Base-by-base conservation (phyloP, 768 basidiomycete genomes). In the Coprinopsis marcescibilis region DNA sequence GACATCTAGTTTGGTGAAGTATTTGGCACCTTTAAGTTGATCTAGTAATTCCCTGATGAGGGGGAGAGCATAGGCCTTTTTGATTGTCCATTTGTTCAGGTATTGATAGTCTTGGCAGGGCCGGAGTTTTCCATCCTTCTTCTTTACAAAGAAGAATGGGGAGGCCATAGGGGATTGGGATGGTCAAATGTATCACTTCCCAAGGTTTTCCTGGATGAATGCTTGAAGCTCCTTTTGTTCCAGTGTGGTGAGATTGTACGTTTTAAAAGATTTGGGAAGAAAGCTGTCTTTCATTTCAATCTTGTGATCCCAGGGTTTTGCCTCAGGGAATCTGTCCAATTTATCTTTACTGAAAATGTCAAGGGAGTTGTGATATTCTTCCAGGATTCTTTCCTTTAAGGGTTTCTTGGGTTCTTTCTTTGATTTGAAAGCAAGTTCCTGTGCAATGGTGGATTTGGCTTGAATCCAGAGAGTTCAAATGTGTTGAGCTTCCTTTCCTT, bases 41-140 rank as follows among this genome's bases (percentile, higher is more conserved):
- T 64, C 52, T 12, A 70, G 46, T 2, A 69, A 41, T n/a, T 69
- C 60, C 1, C 55, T 51, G 38, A 71, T 60, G 2, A 65, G 58
- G 0, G 65, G 67, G 2, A 71, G 53, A 2, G 63, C 68, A 35
- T 68, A 67, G 3, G 49, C 46, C 44, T 67, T 58, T 20, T 63
- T 58, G n/a, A 62, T 55, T 0, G 64, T 66, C 41, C 63, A 57
- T 0, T 59, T 48, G 38, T 70, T 71, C 0, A 69, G 58, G 1
- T 51, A 40, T 15, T 54, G 45, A 43, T 62, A 70, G 43, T 71
- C 56, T 25, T 67, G 64, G 0, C 65, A 54, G 30, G 51, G 59
- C 0, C 50, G 44, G 0, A 57, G 57, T 4, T 23, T 32, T 21
- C 55, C 53, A 47, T 61, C 58, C 43, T 61, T 56, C 44, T 59